Evolutionary conservation across 371 early-diverging fungal species (phyloP), one percentile per base, ranked within the genome.

Genomic region (Apophysomyces ossiformis): DNA sequence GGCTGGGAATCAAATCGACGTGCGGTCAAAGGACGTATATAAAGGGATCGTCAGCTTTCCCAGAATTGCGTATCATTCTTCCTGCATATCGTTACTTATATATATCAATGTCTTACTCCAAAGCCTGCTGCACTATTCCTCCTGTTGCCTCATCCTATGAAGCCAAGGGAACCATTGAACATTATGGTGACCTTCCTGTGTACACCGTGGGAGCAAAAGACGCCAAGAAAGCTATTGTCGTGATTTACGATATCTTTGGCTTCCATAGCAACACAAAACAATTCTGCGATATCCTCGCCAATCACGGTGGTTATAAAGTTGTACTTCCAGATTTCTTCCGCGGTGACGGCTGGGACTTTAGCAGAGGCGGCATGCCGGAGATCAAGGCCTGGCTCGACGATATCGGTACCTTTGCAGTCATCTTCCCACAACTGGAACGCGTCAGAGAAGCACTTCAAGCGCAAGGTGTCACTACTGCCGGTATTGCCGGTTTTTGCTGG

Each of bases 401-500:
- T 7, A 60, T 64, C 1, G 85, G 86, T 16, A 71, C 75, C 45
- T 64, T 71, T 66, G 61, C 70, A 32, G 71, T 46, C 66, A 47
- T 71, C 47, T 57, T 64, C 41, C 71, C 69, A 8, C 70, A 81
- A 54, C 66, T 83, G 38, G 41, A 56, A 13, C 74, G 70, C 13
- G 75, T 73, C 8, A 66, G 69, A 57, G 66, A 72, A n/a, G 58
- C 74, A 32, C 69, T 89, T 37, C 67, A 69, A 47, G 62, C 60
- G 35, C 71, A 77, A 5, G 86, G 83, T 37, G 68, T 72, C 26
- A 65, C 58, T 16, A 64, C 72, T 41, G 77, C 79, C 35, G 78
- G 82, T 18, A 12, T 84, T 7, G 68, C 85, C 59, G 90, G 89
- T 16, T 88, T 87, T 74, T 88, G 89, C 72, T 87, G 88, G 88